Base-by-base conservation (phyloP, 2,329 filamentous ascomycete species). In the Cercospora berteroae region DNA sequence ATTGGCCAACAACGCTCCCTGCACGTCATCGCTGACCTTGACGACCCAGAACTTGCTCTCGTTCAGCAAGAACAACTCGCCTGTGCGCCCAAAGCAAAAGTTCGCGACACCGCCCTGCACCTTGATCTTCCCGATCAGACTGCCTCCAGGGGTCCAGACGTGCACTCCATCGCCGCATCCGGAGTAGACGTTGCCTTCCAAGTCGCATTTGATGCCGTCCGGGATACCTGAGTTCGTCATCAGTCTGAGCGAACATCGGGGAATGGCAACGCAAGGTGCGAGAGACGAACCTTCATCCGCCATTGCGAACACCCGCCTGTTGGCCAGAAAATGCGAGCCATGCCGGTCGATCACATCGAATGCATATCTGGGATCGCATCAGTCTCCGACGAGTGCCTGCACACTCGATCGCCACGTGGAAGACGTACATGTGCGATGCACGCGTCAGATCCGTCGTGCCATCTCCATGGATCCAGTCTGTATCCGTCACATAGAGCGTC, bases 151-250 rank as follows among this genome's bases (percentile, higher is more conserved):
- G 65, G 79, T 81, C 84, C 85, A 88, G 8, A 87, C 80, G 66
- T 86, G 81, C 20, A 87, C 77, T 0, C 85, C 85, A 72, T 87
- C 85, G 0, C 83, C 83, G 67, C 83, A 85, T 0, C 83, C 85
- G 27, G 81, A 80, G 76, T 86, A 88, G 1, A 88, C 82, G 73
- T 87, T 87, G 2, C 86, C 86, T 3, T 81, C 71, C 1, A 79
- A 79, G 70, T 88, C 86, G 48, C 81, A 81, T 69, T 85, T 84
- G 67, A 86, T 77, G 8, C 89, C 88, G 69, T 90, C 88, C 0
- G 88, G 87, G 2, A 87, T 79, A 2, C 86, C 84, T 74, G n/a
- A 13, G 58, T 6, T 16, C 12, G 9, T 31, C 5, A 10, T 29
- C 29, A 33, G 25, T 29, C 13, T 6, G 25, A 31, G 23, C 13